phyloP scores from a whole-genome alignment of 2,329 filamentous ascomycete species.

The Setomelanomma holmii region DNA sequence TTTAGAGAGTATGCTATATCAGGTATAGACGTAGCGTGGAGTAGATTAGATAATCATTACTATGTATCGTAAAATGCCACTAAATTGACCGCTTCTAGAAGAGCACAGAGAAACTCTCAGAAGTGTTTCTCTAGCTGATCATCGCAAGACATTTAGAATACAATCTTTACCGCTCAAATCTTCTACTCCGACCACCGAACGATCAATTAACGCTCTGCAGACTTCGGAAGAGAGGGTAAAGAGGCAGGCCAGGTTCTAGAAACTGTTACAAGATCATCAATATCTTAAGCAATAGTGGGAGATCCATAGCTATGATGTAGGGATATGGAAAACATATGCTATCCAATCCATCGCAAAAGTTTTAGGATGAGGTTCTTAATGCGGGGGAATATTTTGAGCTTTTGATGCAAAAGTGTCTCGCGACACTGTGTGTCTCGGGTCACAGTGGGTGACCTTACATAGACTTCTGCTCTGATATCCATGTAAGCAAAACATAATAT shows the following conservation, averaged over 20 bases:
- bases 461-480: not conserved
- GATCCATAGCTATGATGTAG: constrained; percentile 3
- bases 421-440: constrained; percentile 4
- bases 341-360: constrained; percentile 2
- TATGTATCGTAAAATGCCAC: too few relatives aligned
- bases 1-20: too few relatives aligned
- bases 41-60: too few relatives aligned
- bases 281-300: constrained; percentile 5
- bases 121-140: too few relatives aligned
- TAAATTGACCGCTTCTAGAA: too few relatives aligned
- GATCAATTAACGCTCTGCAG: constrained; percentile 5
- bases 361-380: constrained; percentile 5
- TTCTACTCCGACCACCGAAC: too few relatives aligned
- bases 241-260: constrained; percentile 5
- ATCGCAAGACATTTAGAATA: too few relatives aligned
- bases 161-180: too few relatives aligned
- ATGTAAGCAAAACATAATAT: too few relatives aligned
- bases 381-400: constrained; percentile 7
- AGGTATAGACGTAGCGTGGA: too few relatives aligned
- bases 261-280: constrained; percentile 5
- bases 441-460: constrained; percentile 1
- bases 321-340: constrained; percentile 5
- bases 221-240: constrained; percentile 5
- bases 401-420: constrained; percentile 8
- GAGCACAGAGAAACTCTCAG: too few relatives aligned